These are phyloP conservation scores for Cytospora piceae DNA, from an alignment of 2,329 filamentous ascomycete genomes.

Conservation along the genomic window DNA sequence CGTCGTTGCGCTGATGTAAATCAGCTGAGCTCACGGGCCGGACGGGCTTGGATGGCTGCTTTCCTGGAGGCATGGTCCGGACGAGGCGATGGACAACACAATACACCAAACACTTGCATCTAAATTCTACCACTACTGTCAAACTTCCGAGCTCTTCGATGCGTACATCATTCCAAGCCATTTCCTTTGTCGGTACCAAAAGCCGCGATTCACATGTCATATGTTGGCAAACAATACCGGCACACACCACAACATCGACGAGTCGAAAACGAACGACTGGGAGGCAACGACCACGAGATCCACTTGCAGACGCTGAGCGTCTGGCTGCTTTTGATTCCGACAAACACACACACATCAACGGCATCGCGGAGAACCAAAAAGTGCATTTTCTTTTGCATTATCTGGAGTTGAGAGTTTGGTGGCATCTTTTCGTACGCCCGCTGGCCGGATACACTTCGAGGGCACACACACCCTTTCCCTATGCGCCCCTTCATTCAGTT, in stretches of 20 bases:
- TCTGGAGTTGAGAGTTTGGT: slow-evolving; percentile 28
- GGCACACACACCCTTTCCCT: too few species aligned
- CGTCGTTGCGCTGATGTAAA: slow-evolving; percentile 57
- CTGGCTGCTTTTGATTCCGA: slow-evolving; percentile 21
- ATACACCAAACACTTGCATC: not conserved
- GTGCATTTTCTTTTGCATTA: slow-evolving; percentile 22
- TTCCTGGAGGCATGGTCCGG: not conserved
- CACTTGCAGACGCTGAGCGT: slow-evolving; percentile 25
- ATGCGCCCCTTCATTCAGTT: not conserved
- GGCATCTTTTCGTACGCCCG: slow-evolving; percentile 15
- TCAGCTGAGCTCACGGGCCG: not conserved
- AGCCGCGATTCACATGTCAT: slow-evolving; percentile 18
- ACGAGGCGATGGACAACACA: slow-evolving; percentile 3
- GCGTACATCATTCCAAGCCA: slow-evolving; percentile 36
- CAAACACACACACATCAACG: slow-evolving; percentile 17
- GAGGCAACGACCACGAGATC: slow-evolving; percentile 10
- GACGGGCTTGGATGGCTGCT: not conserved
- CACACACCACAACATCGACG: slow-evolving; percentile 4
- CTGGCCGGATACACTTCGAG: slow-evolving; percentile 1
- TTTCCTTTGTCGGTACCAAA: slow-evolving; percentile 35
- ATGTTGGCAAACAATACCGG: slow-evolving; percentile 1
- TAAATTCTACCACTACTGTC: slow-evolving; percentile 24
- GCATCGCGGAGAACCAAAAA: slow-evolving; percentile 9
- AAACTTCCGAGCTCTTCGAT: slow-evolving; percentile 37
- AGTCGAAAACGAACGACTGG: slow-evolving; percentile 7